Conservation (phyloP, 2,329 filamentous ascomycete species). For the Cyphellophora europaea region DNA sequence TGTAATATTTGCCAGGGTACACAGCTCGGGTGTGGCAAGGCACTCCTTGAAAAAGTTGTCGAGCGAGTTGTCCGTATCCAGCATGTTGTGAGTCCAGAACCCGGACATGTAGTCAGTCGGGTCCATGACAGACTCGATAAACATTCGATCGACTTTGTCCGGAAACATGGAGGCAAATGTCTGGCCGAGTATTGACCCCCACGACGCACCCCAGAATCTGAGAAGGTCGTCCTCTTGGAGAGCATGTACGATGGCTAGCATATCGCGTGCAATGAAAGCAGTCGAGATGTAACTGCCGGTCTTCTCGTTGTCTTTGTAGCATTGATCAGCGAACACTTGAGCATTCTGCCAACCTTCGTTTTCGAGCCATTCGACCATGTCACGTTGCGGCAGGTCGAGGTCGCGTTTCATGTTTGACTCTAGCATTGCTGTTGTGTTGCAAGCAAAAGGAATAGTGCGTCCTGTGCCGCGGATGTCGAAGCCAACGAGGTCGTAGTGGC, state of each 20-base stretch:
- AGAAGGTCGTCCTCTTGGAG: slow-evolving; percentile 32
- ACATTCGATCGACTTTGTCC: slow-evolving; percentile 27
- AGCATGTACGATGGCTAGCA: slow-evolving; percentile 36
- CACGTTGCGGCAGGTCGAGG: slow-evolving; percentile 2
- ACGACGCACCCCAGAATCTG: slow-evolving; percentile 17
- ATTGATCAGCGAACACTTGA: slow-evolving; percentile 1
- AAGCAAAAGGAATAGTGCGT: slow-evolving; percentile 13
- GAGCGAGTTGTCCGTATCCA: slow-evolving; percentile 4
- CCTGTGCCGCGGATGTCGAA: slow-evolving; percentile 14
- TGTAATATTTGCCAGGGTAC: too few relatives aligned
- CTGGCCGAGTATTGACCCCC: slow-evolving; percentile 23
- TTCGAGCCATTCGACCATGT: slow-evolving; percentile 3
- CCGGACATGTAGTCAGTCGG: slow-evolving; percentile 6
- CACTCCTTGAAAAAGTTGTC: slow-evolving; percentile 6
- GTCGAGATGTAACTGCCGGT: slow-evolving; percentile 23
- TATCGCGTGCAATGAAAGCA: slow-evolving; percentile 34
- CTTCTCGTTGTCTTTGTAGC: not conserved
- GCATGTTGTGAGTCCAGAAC: not conserved
- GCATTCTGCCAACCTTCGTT: not conserved
- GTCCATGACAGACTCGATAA: slow-evolving; percentile 22
- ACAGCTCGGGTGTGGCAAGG: too few relatives aligned
- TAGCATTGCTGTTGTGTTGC: slow-evolving; percentile 2
- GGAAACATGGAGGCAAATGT: slow-evolving; percentile 31
- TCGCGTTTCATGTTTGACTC: not conserved
- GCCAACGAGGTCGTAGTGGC: slow-evolving; percentile 12